Conservation (phyloP, 129 eudicot species). For the Heracleum sosnowskyi region DNA sequence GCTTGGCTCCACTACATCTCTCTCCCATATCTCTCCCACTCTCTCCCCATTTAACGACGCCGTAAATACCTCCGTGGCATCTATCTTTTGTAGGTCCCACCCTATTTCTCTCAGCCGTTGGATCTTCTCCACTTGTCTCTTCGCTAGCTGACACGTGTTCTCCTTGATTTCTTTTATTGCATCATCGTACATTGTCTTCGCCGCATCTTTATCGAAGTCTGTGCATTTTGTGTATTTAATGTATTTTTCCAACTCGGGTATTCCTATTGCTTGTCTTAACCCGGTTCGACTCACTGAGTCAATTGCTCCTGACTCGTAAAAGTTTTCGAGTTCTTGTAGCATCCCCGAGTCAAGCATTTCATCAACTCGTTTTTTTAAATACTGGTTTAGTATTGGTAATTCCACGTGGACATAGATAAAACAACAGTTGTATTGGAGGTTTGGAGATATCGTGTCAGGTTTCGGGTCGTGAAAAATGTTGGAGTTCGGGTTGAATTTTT, state of each 20-base stretch:
- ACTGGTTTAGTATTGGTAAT: constrained; percentile 41
- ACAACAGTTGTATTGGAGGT: constrained; percentile 57
- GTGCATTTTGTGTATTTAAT: constrained; percentile 13
- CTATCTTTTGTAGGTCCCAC: constrained; percentile 62
- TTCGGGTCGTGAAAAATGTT: constrained; percentile 37
- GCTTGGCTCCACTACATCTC: constrained; percentile 72
- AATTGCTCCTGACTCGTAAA: constrained; percentile 22
- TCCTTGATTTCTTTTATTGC: constrained; percentile 42
- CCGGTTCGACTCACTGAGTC: constrained; percentile 29
- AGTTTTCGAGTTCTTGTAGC: constrained; percentile 55
- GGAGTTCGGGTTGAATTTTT: constrained; percentile 32
- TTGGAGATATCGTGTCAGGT: constrained; percentile 23
- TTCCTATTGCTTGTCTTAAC: constrained; percentile 58
- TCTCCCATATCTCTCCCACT: constrained; percentile 57
- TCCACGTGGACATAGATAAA: constrained; percentile 66
- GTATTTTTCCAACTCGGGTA: constrained; percentile 58
- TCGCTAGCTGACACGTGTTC: constrained; percentile 74
- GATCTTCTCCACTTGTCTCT: constrained; percentile 64
- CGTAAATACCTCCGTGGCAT: constrained; percentile 64
- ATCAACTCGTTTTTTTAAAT: constrained; percentile 58
- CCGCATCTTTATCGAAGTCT: constrained; percentile 42
- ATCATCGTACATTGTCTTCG: constrained; percentile 18
- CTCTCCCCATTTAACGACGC: constrained; percentile 36
- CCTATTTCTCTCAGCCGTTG: constrained; percentile 56
- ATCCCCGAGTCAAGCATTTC: constrained; percentile 84